phyloP scores from a whole-genome alignment of 371 early-diverging fungal genomes.

The Mortierella sp. region DNA sequence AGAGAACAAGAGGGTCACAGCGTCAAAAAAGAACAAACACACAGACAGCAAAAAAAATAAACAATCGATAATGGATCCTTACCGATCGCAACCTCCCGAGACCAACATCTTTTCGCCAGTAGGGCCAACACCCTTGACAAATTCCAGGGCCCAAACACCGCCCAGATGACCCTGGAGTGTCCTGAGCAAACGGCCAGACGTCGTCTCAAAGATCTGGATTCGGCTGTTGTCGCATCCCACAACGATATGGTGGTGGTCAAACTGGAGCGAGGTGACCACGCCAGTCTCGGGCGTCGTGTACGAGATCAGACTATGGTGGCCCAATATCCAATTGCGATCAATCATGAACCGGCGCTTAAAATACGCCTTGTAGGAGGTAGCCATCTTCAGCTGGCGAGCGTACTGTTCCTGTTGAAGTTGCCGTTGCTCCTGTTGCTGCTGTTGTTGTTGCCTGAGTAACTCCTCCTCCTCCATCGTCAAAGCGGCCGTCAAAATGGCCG shows the following conservation, averaged over 20 bases:
- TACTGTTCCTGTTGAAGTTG: constrained; percentile 11
- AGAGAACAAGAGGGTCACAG: neutral
- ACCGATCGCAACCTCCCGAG: constrained; percentile 86
- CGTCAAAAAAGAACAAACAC: constrained; percentile 1
- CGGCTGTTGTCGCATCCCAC: constrained; percentile 88
- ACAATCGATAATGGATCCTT: constrained; percentile 24
- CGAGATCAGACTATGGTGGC: constrained; percentile 75
- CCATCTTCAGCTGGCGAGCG: constrained; percentile 7
- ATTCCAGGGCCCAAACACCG: constrained; percentile 96
- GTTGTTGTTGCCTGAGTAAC: neutral
- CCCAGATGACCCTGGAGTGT: constrained; percentile 91
- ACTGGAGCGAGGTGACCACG: constrained; percentile 89
- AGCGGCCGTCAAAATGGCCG: neutral
- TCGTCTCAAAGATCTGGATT: constrained; percentile 87
- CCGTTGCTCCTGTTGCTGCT: neutral
- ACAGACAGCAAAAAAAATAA: neutral
- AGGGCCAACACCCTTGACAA: constrained; percentile 69
- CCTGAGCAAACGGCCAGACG: constrained; percentile 74
- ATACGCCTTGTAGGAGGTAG: constrained; percentile 78
- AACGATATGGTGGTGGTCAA: constrained; percentile 88
- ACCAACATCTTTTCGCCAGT: constrained; percentile 78
- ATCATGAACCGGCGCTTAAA: constrained; percentile 81
- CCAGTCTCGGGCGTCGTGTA: constrained; percentile 83
- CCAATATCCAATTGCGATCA: constrained; percentile 83
- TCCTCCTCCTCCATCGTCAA: neutral